Conservation (phyloP, 176 grass and related monocot species). For the Lolium multiflorum region DNA sequence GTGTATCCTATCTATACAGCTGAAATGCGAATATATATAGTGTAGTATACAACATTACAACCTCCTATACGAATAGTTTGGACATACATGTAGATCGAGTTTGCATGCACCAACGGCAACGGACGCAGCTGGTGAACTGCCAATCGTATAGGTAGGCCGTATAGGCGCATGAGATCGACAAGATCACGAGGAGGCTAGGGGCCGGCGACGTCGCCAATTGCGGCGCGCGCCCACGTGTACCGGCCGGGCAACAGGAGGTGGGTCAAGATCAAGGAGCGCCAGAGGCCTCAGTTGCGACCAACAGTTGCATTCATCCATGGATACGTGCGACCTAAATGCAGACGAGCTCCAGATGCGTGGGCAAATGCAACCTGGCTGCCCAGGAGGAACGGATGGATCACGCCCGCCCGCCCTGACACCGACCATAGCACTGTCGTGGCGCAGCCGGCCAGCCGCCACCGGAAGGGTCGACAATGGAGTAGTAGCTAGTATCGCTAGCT, state of each 20-base stretch:
- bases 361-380: not conserved
- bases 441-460: not conserved
- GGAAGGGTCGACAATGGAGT: not conserved
- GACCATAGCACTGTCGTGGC: not conserved
- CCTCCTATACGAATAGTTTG: not conserved
- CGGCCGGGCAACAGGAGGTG: not conserved
- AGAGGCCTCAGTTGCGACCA: constrained; percentile 17
- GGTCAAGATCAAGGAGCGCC: not conserved
- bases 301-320: not conserved
- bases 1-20: not conserved
- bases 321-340: not conserved
- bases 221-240: not conserved
- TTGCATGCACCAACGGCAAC: too few relatives aligned
- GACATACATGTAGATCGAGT: too few relatives aligned
- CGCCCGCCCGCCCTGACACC: not conserved
- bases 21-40: not conserved
- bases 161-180: not conserved
- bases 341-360: not conserved
- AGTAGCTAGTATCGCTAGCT: not conserved
- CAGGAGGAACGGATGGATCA: not conserved
- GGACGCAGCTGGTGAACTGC: not conserved
- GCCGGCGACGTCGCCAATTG: not conserved
- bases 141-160: not conserved
- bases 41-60: not conserved
- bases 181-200: not conserved